phyloP scores from a whole-genome alignment of 768 basidiomycete species.

The Exidia glandulosa region DNA sequence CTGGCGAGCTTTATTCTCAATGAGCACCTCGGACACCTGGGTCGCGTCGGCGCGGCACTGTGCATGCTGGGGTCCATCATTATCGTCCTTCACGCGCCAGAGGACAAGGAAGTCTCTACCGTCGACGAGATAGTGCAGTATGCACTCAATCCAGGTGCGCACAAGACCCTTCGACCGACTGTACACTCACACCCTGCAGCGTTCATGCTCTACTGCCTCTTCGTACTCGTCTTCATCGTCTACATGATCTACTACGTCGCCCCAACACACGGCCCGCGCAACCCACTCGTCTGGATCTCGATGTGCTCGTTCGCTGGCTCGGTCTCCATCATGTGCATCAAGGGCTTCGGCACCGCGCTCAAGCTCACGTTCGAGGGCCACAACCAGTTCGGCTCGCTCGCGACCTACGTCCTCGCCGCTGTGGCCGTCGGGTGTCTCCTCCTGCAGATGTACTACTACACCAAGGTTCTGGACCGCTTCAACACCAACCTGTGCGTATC shows the following conservation, averaged over 20 bases:
- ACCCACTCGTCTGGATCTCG: constrained; percentile 36
- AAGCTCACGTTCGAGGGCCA: constrained; percentile 30
- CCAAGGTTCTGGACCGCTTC: constrained; percentile 34
- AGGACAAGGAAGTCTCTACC: constrained; percentile 35
- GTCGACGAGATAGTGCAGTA: constrained; percentile 37
- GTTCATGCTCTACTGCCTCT: constrained; percentile 30
- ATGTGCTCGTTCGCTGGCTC: constrained; percentile 38
- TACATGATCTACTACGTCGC: constrained; percentile 33
- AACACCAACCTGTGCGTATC: constrained; percentile 30
- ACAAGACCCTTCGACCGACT: not conserved
- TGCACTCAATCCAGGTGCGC: constrained; percentile 32
- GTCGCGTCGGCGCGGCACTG: constrained; percentile 21
- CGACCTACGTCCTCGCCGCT: constrained; percentile 34
- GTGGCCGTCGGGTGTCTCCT: constrained; percentile 33
- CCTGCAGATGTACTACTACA: constrained; percentile 29
- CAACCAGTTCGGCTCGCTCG: constrained; percentile 36
- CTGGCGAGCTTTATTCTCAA: constrained; percentile 33
- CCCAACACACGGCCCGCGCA: constrained; percentile 30
- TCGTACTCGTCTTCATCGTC: constrained; percentile 24
- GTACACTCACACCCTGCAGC: constrained; percentile 11
- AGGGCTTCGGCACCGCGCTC: constrained; percentile 35
- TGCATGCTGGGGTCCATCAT: constrained; percentile 29
- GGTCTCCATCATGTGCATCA: constrained; percentile 40
- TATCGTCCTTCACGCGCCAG: constrained; percentile 38
- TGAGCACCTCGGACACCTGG: constrained; percentile 24